phyloP scores from a whole-genome alignment of 345 rosid species.

The Gossypium anomalum region DNA sequence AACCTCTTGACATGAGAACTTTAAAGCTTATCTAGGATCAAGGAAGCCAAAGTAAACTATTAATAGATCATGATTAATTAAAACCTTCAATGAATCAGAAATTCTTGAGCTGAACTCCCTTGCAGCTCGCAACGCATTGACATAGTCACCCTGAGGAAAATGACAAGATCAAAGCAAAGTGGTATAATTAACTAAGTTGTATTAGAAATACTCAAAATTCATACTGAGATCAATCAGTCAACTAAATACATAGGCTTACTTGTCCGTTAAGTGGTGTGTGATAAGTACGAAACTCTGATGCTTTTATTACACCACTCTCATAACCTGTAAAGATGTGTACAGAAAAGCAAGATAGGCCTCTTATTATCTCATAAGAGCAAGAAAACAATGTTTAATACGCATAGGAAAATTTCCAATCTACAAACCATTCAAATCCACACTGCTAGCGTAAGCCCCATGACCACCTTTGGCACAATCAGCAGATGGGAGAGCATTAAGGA shows the following conservation, averaged over 20 bases:
- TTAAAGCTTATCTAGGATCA: neutral
- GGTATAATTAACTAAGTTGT: neutral
- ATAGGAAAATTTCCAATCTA: conserved; percentile 14
- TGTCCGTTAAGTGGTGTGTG: conserved; percentile 89
- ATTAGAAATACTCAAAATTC: neutral
- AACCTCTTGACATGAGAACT: neutral
- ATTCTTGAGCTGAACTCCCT: conserved; percentile 73
- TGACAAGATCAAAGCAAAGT: conserved; percentile 10
- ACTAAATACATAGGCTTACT: conserved; percentile 34
- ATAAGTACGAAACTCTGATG: conserved; percentile 92
- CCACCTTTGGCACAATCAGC: conserved; percentile 99
- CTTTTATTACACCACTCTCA: conserved; percentile 70
- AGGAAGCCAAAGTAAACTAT: neutral
- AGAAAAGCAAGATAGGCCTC: conserved; percentile 1
- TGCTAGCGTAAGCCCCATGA: conserved; percentile 88
- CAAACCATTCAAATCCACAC: conserved; percentile 76
- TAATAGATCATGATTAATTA: conserved; percentile 12
- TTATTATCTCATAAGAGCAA: conserved; percentile 18
- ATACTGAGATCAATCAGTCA: conserved; percentile 7
- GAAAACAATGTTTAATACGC: neutral
- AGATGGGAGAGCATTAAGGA: conserved; percentile 86
- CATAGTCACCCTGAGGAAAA: conserved; percentile 70
- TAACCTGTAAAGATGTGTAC: conserved; percentile 47
- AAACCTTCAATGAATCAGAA: conserved; percentile 72
- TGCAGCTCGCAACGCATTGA: conserved; percentile 79